phyloP scores from a whole-genome alignment of 129 eudicot genomes.

The Rutidosis leptorrhynchoides region DNA sequence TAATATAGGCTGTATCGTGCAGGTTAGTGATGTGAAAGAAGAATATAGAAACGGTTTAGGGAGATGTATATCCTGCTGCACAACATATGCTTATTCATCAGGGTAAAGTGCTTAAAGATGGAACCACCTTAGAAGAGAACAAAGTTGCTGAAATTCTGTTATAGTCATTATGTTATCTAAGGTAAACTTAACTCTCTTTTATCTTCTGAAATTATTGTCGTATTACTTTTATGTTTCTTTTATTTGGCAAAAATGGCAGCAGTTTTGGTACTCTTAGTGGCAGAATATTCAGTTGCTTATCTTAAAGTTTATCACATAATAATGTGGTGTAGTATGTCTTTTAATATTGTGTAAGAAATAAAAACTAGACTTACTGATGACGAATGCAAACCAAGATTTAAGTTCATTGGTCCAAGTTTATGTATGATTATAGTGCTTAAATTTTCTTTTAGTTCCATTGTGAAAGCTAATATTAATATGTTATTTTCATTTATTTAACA shows the following conservation, averaged over 20 bases:
- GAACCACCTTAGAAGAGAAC: slow-evolving; percentile 75
- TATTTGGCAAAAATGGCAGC: too few relatives aligned
- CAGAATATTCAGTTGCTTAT: background rate
- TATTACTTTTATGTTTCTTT: too few relatives aligned
- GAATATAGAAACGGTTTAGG: slow-evolving; percentile 70
- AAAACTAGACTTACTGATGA: background rate
- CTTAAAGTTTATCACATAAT: background rate
- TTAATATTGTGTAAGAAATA: too few relatives aligned
- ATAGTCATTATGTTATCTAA: slow-evolving; percentile 77
- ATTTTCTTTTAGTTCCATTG: background rate
- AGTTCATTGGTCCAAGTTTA: slow-evolving; percentile 4
- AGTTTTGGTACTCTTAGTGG: too few relatives aligned
- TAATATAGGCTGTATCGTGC: slow-evolving; percentile 9
- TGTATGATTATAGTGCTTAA: slow-evolving; percentile 7
- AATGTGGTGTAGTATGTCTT: too few relatives aligned
- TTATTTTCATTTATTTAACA: slow-evolving; percentile 12
- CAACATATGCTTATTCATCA: slow-evolving; percentile 80
- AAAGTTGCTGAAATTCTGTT: slow-evolving; percentile 74
- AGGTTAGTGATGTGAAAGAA: slow-evolving; percentile 89
- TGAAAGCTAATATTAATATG: slow-evolving; percentile 1
- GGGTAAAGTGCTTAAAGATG: slow-evolving; percentile 89
- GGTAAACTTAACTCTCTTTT: slow-evolving; percentile 37
- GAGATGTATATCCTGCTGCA: slow-evolving; percentile 78
- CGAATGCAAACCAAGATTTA: background rate
- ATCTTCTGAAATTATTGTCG: too few relatives aligned